Evolutionary conservation across 2,329 filamentous ascomycete genomes (phyloP), one percentile per base, ranked within the genome.

Genomic region (Alternaria longipes): DNA sequence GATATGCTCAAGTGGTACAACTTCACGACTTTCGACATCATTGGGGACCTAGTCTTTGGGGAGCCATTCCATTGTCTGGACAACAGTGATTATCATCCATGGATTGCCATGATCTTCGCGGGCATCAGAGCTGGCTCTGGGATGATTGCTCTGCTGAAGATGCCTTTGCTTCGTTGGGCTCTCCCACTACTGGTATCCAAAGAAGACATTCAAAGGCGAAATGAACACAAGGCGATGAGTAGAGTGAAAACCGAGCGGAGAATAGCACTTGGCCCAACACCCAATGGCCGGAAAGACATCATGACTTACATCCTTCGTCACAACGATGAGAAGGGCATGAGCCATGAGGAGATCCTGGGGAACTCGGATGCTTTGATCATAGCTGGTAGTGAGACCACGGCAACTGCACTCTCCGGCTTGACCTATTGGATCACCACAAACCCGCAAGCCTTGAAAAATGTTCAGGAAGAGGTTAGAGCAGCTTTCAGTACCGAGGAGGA

Each of bases 41-140:
- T 82, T 41, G 79, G 79, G 0, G 79, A 82, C 32, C 56, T 83
- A 1, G 69, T 75, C 0, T 82, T 82, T 49, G 80, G 80, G 1
- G 76, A 81, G 34, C 59, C 73, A 0, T 81, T 81, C 54, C 64
- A 71, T 9, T 78, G 76, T 44, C 61, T 82, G 4, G 64, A 69
- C 16, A 60, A 72, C 5, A 65, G 63, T 2, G 56, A 68, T 6
- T 76, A 77, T 52, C 72, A 79, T 55, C 71, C 72, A 2, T 81
- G 75, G 73, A 72, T 81, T 8, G 20, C 22, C 1, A 26, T 36
- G 5, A 28, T 62, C 4, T 59, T 57, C 12, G 32, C 18, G 12
- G 30, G 49, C 36, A 32, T 53, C 8, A 54, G 45, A 34, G 47
- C 40, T 24, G 40, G 40, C 9, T 26, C 11, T n/a, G 28, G 8